phyloP scores from a whole-genome alignment of 495 filamentous ascomycete genomes.

The Apodospora peruviana region DNA sequence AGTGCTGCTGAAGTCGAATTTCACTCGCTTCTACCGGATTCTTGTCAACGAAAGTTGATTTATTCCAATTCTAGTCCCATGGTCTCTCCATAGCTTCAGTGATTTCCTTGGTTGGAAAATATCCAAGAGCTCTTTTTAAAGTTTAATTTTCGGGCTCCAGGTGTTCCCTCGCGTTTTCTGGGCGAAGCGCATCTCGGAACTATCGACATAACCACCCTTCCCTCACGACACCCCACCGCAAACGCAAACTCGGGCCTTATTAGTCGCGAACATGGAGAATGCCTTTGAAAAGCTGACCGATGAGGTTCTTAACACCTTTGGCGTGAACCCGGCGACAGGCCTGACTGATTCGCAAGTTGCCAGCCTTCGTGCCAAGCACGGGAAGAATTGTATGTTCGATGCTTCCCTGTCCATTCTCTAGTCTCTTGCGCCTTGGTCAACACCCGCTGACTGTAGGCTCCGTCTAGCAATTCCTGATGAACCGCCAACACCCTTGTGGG shows the following conservation, averaged over 20 bases:
- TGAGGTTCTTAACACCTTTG: slow-evolving; percentile 67
- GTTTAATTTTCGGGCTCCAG: background rate
- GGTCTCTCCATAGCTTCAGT: slow-evolving; percentile 1
- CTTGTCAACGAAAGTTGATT: background rate
- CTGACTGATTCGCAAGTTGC: slow-evolving; percentile 66
- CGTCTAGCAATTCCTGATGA: slow-evolving; percentile 83
- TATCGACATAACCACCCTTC: too few species aligned
- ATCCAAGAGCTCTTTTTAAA: background rate
- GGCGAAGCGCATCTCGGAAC: too few species aligned
- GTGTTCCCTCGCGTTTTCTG: background rate
- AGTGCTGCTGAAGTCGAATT: slow-evolving; percentile 6
- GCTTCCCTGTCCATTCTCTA: background rate
- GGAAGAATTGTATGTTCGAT: slow-evolving; percentile 70
- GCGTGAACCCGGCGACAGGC: slow-evolving; percentile 60
- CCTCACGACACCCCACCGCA: too few species aligned
- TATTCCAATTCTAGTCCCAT: background rate
- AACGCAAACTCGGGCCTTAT: too few species aligned
- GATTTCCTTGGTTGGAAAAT: slow-evolving; percentile 13
- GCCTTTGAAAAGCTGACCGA: slow-evolving; percentile 64
- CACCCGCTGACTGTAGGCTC: too few species aligned
- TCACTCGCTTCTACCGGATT: slow-evolving; percentile 14
- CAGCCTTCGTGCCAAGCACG: slow-evolving; percentile 60
- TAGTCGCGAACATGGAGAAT: slow-evolving; percentile 65
- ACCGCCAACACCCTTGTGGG: slow-evolving; percentile 93
- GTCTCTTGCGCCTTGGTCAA: too few species aligned